Conservation (phyloP, 2,329 filamentous ascomycete species). For the Bisporella sp. region DNA sequence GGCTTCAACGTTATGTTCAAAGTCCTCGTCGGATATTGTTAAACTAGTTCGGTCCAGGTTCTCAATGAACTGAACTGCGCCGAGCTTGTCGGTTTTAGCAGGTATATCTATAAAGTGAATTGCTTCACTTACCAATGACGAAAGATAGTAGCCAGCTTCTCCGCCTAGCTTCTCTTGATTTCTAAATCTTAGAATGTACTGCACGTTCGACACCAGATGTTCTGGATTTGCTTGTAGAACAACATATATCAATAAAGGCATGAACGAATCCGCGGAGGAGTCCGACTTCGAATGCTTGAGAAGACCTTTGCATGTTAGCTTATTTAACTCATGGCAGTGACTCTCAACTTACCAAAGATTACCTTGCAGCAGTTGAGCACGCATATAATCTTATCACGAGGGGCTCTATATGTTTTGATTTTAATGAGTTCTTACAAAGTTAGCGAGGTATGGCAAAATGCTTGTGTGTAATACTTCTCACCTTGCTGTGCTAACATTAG, state of each 20-base stretch:
- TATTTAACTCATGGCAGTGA: neutral
- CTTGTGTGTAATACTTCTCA: conserved; percentile 27
- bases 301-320: conserved; percentile 50
- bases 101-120: neutral
- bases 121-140: conserved; percentile 61
- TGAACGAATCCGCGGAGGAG: conserved; percentile 92
- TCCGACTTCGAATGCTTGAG: conserved; percentile 89
- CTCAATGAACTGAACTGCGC: conserved; percentile 93
- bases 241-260: conserved; percentile 91
- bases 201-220: conserved; percentile 92
- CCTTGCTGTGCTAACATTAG: conserved; percentile 83
- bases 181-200: conserved; percentile 94
- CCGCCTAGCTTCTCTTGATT: conserved; percentile 96
- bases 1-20: conserved; percentile 92
- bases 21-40: conserved; percentile 91
- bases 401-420: conserved; percentile 95
- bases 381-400: conserved; percentile 96
- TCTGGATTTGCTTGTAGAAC: conserved; percentile 92
- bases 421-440: conserved; percentile 71
- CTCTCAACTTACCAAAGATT: conserved; percentile 67
- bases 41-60: conserved; percentile 89
- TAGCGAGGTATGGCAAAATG: neutral
- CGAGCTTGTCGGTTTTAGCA: conserved; percentile 51
- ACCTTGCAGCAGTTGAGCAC: conserved; percentile 99
- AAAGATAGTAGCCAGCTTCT: conserved; percentile 98